These are phyloP conservation scores for Radiomyces spectabilis DNA, from an alignment of 192 early-diverging fungal species.

Conservation along the genomic window DNA sequence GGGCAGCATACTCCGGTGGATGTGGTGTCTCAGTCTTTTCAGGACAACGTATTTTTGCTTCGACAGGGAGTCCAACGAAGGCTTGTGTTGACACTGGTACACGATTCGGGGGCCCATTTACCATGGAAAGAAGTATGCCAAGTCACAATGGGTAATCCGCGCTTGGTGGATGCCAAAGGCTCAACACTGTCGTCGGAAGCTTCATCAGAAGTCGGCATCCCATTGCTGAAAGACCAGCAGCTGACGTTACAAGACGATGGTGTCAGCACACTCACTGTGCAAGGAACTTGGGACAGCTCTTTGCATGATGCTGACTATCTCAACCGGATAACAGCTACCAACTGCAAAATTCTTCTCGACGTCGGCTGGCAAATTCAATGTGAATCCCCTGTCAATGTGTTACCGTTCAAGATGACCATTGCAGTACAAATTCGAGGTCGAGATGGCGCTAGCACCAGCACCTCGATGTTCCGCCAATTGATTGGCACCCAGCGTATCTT, in stretches of 20 bases:
- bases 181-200: not conserved
- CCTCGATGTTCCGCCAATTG: not conserved
- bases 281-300: conserved; percentile 70
- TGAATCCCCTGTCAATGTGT: no score
- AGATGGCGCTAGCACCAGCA: no score
- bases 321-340: conserved; percentile 51
- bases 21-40: conserved; percentile 31
- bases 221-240: not conserved
- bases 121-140: conserved; percentile 32
- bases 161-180: conserved; percentile 51
- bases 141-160: conserved; percentile 36
- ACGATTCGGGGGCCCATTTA: conserved; percentile 54
- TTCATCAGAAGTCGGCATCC: no score
- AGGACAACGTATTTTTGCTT: conserved; percentile 50
- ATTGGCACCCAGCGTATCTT: not conserved
- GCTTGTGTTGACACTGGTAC: conserved; percentile 50
- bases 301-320: conserved; percentile 59
- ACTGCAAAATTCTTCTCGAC: conserved; percentile 50
- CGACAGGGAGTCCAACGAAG: conserved; percentile 73
- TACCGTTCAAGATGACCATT: conserved; percentile 1
- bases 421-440: not conserved
- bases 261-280: conserved; percentile 40
- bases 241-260: conserved; percentile 27
- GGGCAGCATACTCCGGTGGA: conserved; percentile 57
- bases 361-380: conserved; percentile 47